Evolutionary conservation across 1,139 yeast genomes (phyloP).

Genomic region (Schwanniomyces etchellsii): DNA sequence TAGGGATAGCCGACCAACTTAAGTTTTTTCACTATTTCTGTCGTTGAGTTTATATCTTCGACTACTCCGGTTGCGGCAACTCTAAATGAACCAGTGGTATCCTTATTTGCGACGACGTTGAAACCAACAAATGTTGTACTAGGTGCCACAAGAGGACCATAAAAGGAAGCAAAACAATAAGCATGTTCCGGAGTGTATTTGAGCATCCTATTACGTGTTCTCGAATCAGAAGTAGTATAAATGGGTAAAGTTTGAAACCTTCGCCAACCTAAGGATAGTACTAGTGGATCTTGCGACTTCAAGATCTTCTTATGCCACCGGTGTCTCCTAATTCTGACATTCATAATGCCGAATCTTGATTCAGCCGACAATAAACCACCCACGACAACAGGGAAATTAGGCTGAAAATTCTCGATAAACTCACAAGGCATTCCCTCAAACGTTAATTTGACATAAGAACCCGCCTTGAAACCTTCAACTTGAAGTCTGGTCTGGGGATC

Average conservation of each 20-base stretch:
- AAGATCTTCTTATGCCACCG: conserved; percentile 98
- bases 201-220: conserved; percentile 96
- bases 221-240: conserved; percentile 92
- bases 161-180: conserved; percentile 92
- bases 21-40: conserved; percentile 91
- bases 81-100: conserved; percentile 86
- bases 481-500: conserved; percentile 69
- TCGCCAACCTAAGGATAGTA: conserved; percentile 95
- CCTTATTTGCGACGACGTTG: conserved; percentile 75
- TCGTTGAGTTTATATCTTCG: conserved; percentile 84
- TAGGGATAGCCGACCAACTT: conserved; percentile 93
- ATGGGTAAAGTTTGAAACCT: conserved; percentile 95
- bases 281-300: conserved; percentile 93
- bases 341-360: conserved; percentile 87
- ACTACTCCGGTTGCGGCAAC: conserved; percentile 98
- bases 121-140: conserved; percentile 97
- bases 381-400: conserved; percentile 75
- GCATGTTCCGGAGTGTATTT: conserved; percentile 99
- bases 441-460: conserved; percentile 87
- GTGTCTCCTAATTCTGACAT: conserved; percentile 92
- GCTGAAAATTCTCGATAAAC: conserved; percentile 79
- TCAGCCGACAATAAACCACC: conserved; percentile 93
- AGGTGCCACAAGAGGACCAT: conserved; percentile 96
- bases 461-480: conserved; percentile 91
- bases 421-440: conserved; percentile 86